Evolutionary conservation across 352 stramenopile genomes (phyloP).

Genomic region (Globisporangium yorkense): DNA sequence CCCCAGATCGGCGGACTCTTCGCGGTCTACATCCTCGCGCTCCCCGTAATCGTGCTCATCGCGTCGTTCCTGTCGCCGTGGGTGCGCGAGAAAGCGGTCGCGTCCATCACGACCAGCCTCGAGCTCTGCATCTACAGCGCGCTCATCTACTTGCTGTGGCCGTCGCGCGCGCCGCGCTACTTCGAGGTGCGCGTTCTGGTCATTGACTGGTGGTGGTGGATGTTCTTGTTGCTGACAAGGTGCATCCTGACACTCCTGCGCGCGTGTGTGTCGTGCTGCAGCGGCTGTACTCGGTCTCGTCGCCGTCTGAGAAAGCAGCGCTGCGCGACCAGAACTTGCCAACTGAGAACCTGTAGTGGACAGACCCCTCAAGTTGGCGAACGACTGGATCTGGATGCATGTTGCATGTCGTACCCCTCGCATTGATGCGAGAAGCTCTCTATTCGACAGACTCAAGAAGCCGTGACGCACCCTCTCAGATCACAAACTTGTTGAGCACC

Average conservation of each 20-base stretch:
- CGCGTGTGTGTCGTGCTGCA: constrained; percentile 10
- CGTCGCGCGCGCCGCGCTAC: constrained; percentile 57
- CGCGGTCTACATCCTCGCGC: constrained; percentile 58
- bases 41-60: constrained; percentile 64
- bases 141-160: constrained; percentile 69
- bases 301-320: constrained; percentile 58
- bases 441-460: background rate
- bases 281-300: constrained; percentile 69
- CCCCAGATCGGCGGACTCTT: constrained; percentile 59
- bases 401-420: background rate
- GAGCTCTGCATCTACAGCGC: constrained; percentile 51
- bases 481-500: constrained; percentile 33
- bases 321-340: constrained; percentile 55
- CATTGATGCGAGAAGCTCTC: background rate
- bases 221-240: background rate
- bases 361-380: background rate
- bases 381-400: background rate
- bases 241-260: constrained; percentile 1
- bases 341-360: constrained; percentile 43
- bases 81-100: constrained; percentile 75
- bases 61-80: constrained; percentile 72
- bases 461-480: constrained; percentile 13
- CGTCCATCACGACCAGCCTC: constrained; percentile 38
- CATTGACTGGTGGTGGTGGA: too few species aligned
- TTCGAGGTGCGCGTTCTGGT: constrained; percentile 50